These are phyloP conservation scores for Vairimorpha ceranae DNA, from an alignment of 371 early-diverging fungal genomes.

Conservation along the genomic window DNA sequence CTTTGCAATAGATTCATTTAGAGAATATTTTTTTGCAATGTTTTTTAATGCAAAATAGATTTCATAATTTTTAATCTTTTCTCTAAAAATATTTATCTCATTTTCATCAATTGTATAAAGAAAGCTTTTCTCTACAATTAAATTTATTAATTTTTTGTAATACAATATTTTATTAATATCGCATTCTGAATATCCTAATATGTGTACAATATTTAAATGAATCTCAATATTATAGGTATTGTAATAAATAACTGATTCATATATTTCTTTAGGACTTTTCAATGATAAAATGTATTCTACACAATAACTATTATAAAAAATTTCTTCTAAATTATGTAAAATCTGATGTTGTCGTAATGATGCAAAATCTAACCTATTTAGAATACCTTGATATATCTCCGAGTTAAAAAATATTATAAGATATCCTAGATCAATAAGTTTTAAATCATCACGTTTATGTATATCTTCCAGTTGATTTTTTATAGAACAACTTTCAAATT, in stretches of 20 bases:
- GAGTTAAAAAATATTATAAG: conserved; percentile 3
- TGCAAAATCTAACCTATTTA: neutral
- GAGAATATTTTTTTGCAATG: neutral
- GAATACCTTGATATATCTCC: neutral
- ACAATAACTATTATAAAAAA: neutral
- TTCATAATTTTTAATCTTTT: neutral
- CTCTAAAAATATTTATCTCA: neutral
- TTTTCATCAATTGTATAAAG: neutral
- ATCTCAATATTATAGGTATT: neutral
- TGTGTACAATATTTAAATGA: neutral
- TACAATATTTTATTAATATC: neutral
- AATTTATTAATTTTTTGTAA: neutral
- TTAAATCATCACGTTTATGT: neutral
- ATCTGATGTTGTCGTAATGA: neutral
- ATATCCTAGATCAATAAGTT: neutral
- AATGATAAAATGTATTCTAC: neutral
- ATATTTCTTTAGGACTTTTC: neutral
- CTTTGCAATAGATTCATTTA: neutral
- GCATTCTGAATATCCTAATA: neutral
- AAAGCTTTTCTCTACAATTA: neutral
- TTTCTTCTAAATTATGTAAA: neutral
- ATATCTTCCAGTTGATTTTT: neutral
- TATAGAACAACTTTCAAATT: neutral
- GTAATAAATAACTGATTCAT: neutral
- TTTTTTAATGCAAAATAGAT: neutral